A percentile compares a stretch with the other conserved stretches of the same genome.
Evolutionary conservation across 805 yeast species (phyloP).

Genomic region (Candida montana): DNA sequence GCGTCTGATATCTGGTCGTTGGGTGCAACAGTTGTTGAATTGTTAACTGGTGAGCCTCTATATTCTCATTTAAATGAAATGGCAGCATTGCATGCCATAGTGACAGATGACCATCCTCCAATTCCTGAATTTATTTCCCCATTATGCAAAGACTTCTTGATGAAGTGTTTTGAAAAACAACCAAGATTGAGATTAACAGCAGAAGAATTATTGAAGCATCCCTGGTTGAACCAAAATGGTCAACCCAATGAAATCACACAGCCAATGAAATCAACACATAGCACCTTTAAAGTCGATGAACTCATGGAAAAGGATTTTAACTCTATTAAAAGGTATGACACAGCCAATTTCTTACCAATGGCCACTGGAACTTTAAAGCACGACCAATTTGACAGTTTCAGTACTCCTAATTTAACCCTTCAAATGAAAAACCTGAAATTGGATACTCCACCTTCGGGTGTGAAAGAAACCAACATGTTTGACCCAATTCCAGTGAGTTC

Average conservation of each 20-base stretch:
- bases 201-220: slow-evolving; percentile 46
- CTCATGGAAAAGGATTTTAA: slow-evolving; percentile 10
- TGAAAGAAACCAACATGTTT: slow-evolving; percentile 12
- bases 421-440: slow-evolving; percentile 11
- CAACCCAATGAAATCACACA: not conserved
- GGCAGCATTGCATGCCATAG: slow-evolving; percentile 81
- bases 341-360: slow-evolving; percentile 20
- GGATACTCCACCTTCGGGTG: not conserved
- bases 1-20: slow-evolving; percentile 91
- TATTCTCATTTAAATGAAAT: slow-evolving; percentile 69
- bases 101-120: slow-evolving; percentile 66
- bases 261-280: not conserved
- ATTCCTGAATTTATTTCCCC: slow-evolving; percentile 49
- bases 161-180: slow-evolving; percentile 67
- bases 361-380: slow-evolving; percentile 16
- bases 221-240: slow-evolving; percentile 44
- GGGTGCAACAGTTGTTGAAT: slow-evolving; percentile 91
- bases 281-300: slow-evolving; percentile 3
- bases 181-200: slow-evolving; percentile 58
- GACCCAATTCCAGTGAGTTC: slow-evolving; percentile 7
- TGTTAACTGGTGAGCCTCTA: slow-evolving; percentile 84
- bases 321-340: slow-evolving; percentile 17
- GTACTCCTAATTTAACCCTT: slow-evolving; percentile 10
- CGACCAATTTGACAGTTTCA: slow-evolving; percentile 6
- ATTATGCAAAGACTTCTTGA: slow-evolving; percentile 48